Evolutionary conservation across 805 yeast species (phyloP).

Genomic region (Suhomyces kilbournensis): DNA sequence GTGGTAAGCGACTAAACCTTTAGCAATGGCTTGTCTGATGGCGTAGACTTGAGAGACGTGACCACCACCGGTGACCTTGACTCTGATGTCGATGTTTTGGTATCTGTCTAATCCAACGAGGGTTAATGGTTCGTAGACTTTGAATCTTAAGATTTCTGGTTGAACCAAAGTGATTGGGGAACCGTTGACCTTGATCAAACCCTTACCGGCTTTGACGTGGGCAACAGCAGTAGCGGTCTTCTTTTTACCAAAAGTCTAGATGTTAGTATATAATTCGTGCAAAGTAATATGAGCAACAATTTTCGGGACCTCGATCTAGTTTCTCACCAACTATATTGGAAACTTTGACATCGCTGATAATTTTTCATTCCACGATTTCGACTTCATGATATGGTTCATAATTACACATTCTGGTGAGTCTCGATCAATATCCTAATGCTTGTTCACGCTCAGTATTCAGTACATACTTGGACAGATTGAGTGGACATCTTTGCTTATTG

Average conservation of each 20-base stretch:
- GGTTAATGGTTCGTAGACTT: conserved; percentile 99
- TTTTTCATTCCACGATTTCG: not conserved
- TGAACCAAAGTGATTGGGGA: conserved; percentile 98
- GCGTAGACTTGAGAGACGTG: conserved; percentile 99
- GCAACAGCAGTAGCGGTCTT: conserved; percentile 99
- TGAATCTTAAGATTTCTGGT: conserved; percentile 99
- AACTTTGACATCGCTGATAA: not conserved
- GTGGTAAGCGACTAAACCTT: conserved; percentile 99
- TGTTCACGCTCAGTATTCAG: conserved; percentile 2
- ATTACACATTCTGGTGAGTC: not conserved
- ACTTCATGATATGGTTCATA: not conserved
- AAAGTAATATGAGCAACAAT: not conserved
- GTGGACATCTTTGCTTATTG: conserved; percentile 51
- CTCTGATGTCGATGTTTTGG: conserved; percentile 97
- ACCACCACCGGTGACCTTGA: conserved; percentile 99
- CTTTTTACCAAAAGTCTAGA: conserved; percentile 98
- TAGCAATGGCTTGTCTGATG: conserved; percentile 99
- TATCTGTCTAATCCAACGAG: conserved; percentile 98
- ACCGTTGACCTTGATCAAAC: conserved; percentile 99
- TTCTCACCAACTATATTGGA: not conserved
- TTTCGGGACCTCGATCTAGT: not conserved
- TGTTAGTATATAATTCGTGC: conserved; percentile 17
- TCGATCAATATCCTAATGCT: not conserved
- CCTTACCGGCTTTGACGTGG: conserved; percentile 98
- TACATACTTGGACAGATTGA: conserved; percentile 88